A percentile compares a stretch with the other conserved stretches of the same genome.
These are phyloP conservation scores for Neurospora sp. DNA, from an alignment of 495 filamentous ascomycete species.

Conservation along the genomic window DNA sequence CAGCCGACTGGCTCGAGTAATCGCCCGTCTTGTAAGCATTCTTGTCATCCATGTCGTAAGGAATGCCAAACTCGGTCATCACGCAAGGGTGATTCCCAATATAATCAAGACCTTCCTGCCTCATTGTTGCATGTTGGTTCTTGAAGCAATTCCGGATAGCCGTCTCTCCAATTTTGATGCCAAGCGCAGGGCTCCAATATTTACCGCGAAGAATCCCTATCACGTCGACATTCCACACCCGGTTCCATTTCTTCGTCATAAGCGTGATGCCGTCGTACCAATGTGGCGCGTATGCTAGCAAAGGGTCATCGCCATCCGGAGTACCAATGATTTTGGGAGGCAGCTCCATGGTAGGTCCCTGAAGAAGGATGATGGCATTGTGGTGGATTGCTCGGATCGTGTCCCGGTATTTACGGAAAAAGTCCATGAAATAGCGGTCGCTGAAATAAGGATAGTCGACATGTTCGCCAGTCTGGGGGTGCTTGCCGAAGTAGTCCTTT, in stretches of 20 bases:
- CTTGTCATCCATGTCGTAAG: slow-evolving; percentile 97
- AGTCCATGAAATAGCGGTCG: slow-evolving; percentile 77
- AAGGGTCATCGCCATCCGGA: slow-evolving; percentile 67
- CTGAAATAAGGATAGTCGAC: slow-evolving; percentile 79
- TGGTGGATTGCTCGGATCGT: slow-evolving; percentile 67
- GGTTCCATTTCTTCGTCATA: slow-evolving; percentile 98
- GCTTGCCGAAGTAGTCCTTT: slow-evolving; percentile 81
- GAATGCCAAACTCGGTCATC: slow-evolving; percentile 93
- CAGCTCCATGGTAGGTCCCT: slow-evolving; percentile 85
- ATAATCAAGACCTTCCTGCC: slow-evolving; percentile 78
- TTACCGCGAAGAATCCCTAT: slow-evolving; percentile 82
- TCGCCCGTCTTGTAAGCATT: slow-evolving; percentile 93
- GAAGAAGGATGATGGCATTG: slow-evolving; percentile 77
- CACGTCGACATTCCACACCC: slow-evolving; percentile 92
- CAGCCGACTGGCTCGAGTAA: slow-evolving; percentile 83
- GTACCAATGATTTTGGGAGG: slow-evolving; percentile 84
- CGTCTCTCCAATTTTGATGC: slow-evolving; percentile 84
- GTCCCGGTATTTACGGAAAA: slow-evolving; percentile 67
- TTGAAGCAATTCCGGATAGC: slow-evolving; percentile 91
- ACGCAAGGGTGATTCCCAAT: slow-evolving; percentile 87
- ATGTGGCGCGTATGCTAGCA: slow-evolving; percentile 87
- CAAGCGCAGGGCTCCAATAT: slow-evolving; percentile 80
- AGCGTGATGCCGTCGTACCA: slow-evolving; percentile 95
- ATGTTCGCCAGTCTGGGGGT: slow-evolving; percentile 56
- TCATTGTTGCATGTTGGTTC: slow-evolving; percentile 81